These are phyloP conservation scores for Fistulinella prunicolor DNA, from an alignment of 768 basidiomycete genomes.

Conservation along the genomic window DNA sequence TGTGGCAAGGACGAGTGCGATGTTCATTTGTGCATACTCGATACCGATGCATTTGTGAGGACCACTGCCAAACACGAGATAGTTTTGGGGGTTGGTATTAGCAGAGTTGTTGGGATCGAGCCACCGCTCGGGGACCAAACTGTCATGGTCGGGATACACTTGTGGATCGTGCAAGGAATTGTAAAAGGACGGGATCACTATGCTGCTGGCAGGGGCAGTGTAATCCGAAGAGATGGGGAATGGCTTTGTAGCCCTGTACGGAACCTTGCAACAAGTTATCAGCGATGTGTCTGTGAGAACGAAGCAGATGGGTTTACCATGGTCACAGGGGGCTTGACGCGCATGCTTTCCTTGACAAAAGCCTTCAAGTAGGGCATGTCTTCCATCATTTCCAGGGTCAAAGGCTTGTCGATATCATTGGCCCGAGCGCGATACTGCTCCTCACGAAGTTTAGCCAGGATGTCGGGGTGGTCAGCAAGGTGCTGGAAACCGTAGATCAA, in stretches of 20 bases:
- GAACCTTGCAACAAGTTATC: conserved; percentile 55
- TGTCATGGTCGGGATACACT: conserved; percentile 84
- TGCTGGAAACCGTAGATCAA: conserved; percentile 97
- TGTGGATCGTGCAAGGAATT: conserved; percentile 88
- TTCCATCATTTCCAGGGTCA: conserved; percentile 88
- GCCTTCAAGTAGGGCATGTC: conserved; percentile 92
- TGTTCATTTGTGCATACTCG: conserved; percentile 92
- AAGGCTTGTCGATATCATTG: conserved; percentile 68
- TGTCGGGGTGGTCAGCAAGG: conserved; percentile 86
- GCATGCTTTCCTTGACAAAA: conserved; percentile 89
- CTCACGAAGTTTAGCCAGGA: conserved; percentile 83
- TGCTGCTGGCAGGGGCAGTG: conserved; percentile 85
- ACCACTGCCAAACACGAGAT: conserved; percentile 91
- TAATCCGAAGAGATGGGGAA: conserved; percentile 94
- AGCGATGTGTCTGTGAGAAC: background rate
- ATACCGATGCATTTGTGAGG: conserved; percentile 91
- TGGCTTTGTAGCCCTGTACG: conserved; percentile 84
- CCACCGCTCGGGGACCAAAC: conserved; percentile 89
- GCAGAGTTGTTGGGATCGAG: conserved; percentile 77
- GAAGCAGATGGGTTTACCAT: conserved; percentile 57
- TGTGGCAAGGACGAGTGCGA: conserved; percentile 79
- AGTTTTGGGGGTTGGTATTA: conserved; percentile 87
- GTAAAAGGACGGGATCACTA: conserved; percentile 94
- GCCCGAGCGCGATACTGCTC: conserved; percentile 86
- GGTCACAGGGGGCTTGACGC: conserved; percentile 90